Base-by-base conservation (phyloP, 495 filamentous ascomycete genomes). In the Trypethelium eluteriae region DNA sequence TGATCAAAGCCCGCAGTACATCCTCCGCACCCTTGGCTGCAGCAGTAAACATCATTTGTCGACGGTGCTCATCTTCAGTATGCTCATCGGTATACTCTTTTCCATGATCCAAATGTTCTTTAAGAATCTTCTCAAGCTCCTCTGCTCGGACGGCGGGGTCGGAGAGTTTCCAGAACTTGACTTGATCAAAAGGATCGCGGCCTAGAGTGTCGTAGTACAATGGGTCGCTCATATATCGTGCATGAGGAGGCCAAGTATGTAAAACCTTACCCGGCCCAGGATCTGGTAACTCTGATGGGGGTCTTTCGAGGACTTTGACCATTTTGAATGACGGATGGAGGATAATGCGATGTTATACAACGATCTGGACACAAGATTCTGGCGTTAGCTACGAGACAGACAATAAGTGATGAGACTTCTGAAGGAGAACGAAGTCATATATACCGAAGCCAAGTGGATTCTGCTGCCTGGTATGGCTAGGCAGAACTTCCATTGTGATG, bases 41-140 rank as follows among this genome's bases (percentile, higher is more conserved):
- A 14, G 49, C 49, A 53, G 49, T 53, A 18, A 53, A 53, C 49
- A 53, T 53, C 49, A 53, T 53, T 53, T 53, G 10, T 53, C 49
- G 49, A 14, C 16, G 16, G 49, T 53, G 49, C 5, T 11, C n/a
- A 53, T 53, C 10, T 18, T 53, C 49, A 53, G 49, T 53, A 18
- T 53, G 49, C 10, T 53, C 49, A 18, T 53, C 49, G 49, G 16
- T 53, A 18, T 53, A 53, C n/a, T 53, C 49, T 53, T 53, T 18
- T 53, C 16, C 16, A 53, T 14, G 49, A 16, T 53, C 12, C 16
- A 11, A 16, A 18, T 53, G 49, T 18, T 53, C 49, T 53, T 53
- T 18, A 16, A 53, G n/a, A 53, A 53, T 53, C 16, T 11, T 5
- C 16, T 53, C 49, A 18, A 53, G 16, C 16, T 53, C 25, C 49